Base-by-base conservation (phyloP, 208 protist species). In the Leishmania major region DNA sequence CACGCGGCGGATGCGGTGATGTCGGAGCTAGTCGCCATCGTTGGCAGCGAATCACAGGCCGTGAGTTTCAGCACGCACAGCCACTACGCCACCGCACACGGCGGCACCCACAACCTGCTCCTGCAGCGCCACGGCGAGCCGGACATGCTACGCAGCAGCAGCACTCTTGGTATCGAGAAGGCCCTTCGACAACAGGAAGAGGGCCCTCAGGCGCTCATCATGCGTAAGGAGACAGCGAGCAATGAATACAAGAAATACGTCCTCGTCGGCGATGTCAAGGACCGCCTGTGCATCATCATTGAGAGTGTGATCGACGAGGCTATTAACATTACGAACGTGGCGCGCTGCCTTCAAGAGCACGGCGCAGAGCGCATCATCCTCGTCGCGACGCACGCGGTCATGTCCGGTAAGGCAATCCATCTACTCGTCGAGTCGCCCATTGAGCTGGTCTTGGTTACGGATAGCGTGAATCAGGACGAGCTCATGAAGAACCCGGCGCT, bases 381-480 rank as follows among this genome's bases (percentile, higher is more conserved):
- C 19, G 80, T 94, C 55, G 93, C 93, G 25, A 96, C 93, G 53
- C 95, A 98, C 81, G 91, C 91, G 37, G 89, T 96, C 57, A 81
- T 97, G 78, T 90, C 92, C 17, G 95, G 91, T 13, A 82, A 89
- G 64, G 85, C 89, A 10, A 75, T 90, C 17, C 88, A 93, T 73
- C 87, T 92, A 57, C 85, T 98, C n/a, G 83, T 91, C 19, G 79
- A 92, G 11, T 86, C 91, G 25, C 95, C 95, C 6, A 93, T 98
- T 76, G 93, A 96, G 17, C 82, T 95, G 13, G 88, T 96, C 45
- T 83, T 98, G 43, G 92, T 96, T 25, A 95, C 92, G 5, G 95
- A 98, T 77, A 96, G 90, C 74, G 86, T 98, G 3, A 90, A 94
- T 51, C 95, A 96, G 82, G 93, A 97, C 77, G 89, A 87, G 51